Percentiles rank a stretch among this genome's conserved stretches.
These are phyloP conservation scores for Cryptococcus jaspeensis DNA, from an alignment of 1,284 basidiomycete genomes.

Conservation along the genomic window DNA sequence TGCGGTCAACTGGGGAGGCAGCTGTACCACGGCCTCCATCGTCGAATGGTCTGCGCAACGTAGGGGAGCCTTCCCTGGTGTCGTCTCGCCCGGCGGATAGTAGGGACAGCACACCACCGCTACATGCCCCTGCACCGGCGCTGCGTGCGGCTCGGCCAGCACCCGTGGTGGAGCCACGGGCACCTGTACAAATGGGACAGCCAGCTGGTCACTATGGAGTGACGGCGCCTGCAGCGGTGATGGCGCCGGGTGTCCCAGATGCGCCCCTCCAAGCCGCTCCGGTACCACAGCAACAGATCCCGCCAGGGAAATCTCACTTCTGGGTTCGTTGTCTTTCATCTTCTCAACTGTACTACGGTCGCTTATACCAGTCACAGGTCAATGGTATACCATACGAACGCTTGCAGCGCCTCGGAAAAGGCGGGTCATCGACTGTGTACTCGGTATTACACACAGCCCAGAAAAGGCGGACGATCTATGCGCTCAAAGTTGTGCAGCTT, in stretches of 20 bases:
- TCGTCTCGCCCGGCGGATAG: too few relatives aligned
- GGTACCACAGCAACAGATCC: conserved; percentile 1
- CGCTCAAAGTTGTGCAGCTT: conserved; percentile 82
- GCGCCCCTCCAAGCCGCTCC: conserved; percentile 1
- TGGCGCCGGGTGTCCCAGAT: neutral
- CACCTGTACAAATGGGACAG: too few relatives aligned
- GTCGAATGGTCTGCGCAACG: neutral
- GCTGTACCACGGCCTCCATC: neutral
- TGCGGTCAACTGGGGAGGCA: neutral
- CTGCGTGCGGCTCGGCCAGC: conserved; percentile 14
- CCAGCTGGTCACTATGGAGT: too few relatives aligned
- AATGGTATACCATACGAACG: conserved; percentile 79
- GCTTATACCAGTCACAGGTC: conserved; percentile 54
- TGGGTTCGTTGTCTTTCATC: conserved; percentile 19
- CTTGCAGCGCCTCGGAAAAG: conserved; percentile 82
- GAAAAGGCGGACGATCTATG: conserved; percentile 69
- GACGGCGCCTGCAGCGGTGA: too few relatives aligned
- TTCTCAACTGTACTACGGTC: neutral
- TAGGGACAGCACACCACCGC: neutral
- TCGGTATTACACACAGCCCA: conserved; percentile 67
- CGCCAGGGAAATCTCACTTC: conserved; percentile 22
- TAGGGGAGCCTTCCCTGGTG: too few relatives aligned
- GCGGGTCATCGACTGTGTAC: conserved; percentile 90
- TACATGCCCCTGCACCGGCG: neutral
- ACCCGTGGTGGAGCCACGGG: conserved; percentile 2